Evolutionary conservation across 1,284 basidiomycete species (phyloP).

Genomic region (Rhodotorula sp.): DNA sequence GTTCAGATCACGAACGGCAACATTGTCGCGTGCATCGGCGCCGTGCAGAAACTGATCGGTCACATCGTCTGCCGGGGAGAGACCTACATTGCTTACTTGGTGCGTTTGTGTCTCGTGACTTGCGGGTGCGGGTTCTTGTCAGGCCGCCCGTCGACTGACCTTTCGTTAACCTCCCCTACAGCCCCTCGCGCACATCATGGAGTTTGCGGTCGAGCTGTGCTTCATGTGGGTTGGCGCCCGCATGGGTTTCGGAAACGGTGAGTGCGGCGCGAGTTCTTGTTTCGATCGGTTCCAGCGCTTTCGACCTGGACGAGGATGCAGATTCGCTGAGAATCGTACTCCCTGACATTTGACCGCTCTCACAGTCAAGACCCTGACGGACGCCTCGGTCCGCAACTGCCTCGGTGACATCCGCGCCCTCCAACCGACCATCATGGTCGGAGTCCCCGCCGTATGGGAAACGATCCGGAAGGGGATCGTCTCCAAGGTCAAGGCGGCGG

Average conservation of each 20-base stretch:
- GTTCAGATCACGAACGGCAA: conserved; percentile 86
- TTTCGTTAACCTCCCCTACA: not conserved
- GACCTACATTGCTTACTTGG: conserved; percentile 71
- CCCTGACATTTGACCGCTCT: fast-evolving
- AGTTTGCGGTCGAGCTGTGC: conserved; percentile 72
- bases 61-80: conserved; percentile 70
- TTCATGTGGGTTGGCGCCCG: conserved; percentile 55
- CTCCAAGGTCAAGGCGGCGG: conserved; percentile 65
- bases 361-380: conserved; percentile 80
- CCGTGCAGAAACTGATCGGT: conserved; percentile 71
- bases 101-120: conserved; percentile 36
- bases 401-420: conserved; percentile 82
- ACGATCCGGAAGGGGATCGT: conserved; percentile 83
- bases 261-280: not conserved
- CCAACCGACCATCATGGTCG: conserved; percentile 80
- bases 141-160: not conserved
- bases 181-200: conserved; percentile 52
- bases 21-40: conserved; percentile 78
- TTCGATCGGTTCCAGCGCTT: not conserved
- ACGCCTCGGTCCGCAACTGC: conserved; percentile 83
- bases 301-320: not conserved
- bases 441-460: conserved; percentile 72
- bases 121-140: too few relatives aligned
- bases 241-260: conserved; percentile 74
- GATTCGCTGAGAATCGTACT: not conserved